Percentiles rank a stretch among this genome's conserved stretches.
Evolutionary conservation across 129 eudicot genomes (phyloP).

Genomic region (Heracleum sosnowskyi): DNA sequence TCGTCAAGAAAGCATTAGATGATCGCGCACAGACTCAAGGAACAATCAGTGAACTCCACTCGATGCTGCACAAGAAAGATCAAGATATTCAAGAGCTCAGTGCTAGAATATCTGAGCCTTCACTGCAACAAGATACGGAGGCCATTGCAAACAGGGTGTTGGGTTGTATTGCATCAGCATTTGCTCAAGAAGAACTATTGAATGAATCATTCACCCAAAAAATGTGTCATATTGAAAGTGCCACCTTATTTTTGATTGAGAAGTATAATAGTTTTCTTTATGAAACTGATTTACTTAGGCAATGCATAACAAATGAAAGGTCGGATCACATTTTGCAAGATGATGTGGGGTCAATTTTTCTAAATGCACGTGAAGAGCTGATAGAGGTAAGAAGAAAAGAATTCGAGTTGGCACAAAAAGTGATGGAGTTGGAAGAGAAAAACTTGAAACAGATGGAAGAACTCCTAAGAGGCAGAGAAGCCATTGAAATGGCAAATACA

Average conservation of each 20-base stretch:
- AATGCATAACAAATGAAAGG: slow-evolving; percentile 43
- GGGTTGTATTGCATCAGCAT: slow-evolving; percentile 31
- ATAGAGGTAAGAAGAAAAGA: slow-evolving; percentile 53
- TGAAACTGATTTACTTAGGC: slow-evolving; percentile 51
- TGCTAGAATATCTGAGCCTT: slow-evolving; percentile 35
- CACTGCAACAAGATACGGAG: slow-evolving; percentile 40
- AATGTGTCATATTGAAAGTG: slow-evolving; percentile 50
- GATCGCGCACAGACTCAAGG: slow-evolving; percentile 31
- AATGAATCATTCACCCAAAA: slow-evolving; percentile 54
- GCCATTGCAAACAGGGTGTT: slow-evolving; percentile 46
- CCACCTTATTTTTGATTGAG: slow-evolving; percentile 40
- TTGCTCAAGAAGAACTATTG: slow-evolving; percentile 34
- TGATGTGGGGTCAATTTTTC: slow-evolving; percentile 41
- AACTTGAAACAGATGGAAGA: slow-evolving; percentile 51
- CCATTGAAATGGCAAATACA: slow-evolving; percentile 36
- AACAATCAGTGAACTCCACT: slow-evolving; percentile 39
- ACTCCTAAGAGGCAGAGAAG: slow-evolving; percentile 40
- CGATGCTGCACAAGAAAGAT: slow-evolving; percentile 36
- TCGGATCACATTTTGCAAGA: slow-evolving; percentile 37
- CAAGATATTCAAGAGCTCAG: slow-evolving; percentile 57
- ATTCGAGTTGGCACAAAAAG: slow-evolving; percentile 36
- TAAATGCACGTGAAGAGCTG: slow-evolving; percentile 42
- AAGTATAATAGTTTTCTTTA: slow-evolving; percentile 57
- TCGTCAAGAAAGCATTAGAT: slow-evolving; percentile 33
- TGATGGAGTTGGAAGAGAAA: slow-evolving; percentile 49